Evolutionary conservation across 1,284 basidiomycete species (phyloP), one percentile per base, ranked within the genome.

Genomic region (Ustilago lituana): DNA sequence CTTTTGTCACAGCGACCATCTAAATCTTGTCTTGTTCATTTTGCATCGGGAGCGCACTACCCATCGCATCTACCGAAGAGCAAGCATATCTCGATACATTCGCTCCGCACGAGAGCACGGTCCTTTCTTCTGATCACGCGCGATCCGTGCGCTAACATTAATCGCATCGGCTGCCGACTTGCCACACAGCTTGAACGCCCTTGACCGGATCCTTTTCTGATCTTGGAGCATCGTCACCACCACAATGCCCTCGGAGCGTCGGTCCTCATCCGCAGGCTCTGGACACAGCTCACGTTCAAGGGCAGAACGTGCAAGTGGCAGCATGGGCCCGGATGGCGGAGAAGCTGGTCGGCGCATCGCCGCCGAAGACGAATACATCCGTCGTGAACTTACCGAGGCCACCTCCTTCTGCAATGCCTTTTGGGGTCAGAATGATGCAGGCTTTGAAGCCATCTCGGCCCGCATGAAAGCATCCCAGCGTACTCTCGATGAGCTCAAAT

Each of bases 351-450:
- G 71, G 29, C 58, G 73, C 22, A 58, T 64, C 40, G 76, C 76
- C 3, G 76, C 67, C 14, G 74, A 77, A 49, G 76, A 74, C 58
- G 74, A 76, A 37, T 69, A 71, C 52, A 74, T 74, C 26, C 60
- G 74, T 32, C 55, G 48, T 8, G 74, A 78, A 49, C 67, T 77
- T 20, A 12, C 84, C 89, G 76, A 78, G 32, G 56, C 65, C 10
- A 67, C 61, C 74, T 91, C 95, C 84, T 98, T 94, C 84, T 98
- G 94, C 83, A 98, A 98, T 83, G 88, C 93, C 1, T 98, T 98
- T 84, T 98, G 95, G 95, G 77, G 74, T 27, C 67, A 72, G 6
- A 73, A 74, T 37, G 93, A 96, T 84, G 89, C 87, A 24, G 94
- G 94, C 20, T 94, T 92, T 67, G 93, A 96, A 75, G 91, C 93